These are phyloP conservation scores for Sanghuangporus weigelae DNA, from an alignment of 1,284 basidiomycete genomes.

Conservation along the genomic window DNA sequence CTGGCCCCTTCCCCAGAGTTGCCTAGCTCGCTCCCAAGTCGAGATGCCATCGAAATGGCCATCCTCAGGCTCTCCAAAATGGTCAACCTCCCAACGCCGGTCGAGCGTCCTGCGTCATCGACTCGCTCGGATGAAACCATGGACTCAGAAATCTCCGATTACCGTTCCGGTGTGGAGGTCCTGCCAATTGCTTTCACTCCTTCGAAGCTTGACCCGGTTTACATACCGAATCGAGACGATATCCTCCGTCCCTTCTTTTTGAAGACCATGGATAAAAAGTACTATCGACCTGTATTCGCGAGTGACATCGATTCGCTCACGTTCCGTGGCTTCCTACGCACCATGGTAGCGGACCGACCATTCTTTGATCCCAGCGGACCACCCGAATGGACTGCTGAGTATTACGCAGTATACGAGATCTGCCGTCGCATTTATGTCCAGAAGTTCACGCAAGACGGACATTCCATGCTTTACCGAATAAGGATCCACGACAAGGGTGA, in stretches of 20 bases:
- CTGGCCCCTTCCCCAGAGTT: neutral
- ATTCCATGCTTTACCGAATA: neutral
- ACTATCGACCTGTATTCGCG: neutral
- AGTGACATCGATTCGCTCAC: neutral
- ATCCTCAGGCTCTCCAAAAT: constrained; percentile 26
- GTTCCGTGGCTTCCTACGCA: constrained; percentile 3
- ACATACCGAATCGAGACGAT: neutral
- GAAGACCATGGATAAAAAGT: neutral
- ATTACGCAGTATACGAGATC: neutral
- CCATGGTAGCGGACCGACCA: neutral
- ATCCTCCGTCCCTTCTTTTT: neutral
- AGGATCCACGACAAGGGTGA: neutral
- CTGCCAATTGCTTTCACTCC: neutral
- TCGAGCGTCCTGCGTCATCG: neutral
- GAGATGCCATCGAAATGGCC: neutral
- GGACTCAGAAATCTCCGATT: neutral
- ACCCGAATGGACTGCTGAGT: neutral
- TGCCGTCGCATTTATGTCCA: neutral
- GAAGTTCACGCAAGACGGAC: neutral
- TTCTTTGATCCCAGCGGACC: constrained; percentile 2
- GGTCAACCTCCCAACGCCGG: constrained; percentile 29
- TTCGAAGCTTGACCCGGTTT: neutral
- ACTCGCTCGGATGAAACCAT: neutral
- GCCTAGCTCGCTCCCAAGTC: neutral
- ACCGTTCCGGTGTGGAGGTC: neutral